Evolutionary conservation across 2,329 filamentous ascomycete species (phyloP).

Genomic region (Blastomyces gilchristii): DNA sequence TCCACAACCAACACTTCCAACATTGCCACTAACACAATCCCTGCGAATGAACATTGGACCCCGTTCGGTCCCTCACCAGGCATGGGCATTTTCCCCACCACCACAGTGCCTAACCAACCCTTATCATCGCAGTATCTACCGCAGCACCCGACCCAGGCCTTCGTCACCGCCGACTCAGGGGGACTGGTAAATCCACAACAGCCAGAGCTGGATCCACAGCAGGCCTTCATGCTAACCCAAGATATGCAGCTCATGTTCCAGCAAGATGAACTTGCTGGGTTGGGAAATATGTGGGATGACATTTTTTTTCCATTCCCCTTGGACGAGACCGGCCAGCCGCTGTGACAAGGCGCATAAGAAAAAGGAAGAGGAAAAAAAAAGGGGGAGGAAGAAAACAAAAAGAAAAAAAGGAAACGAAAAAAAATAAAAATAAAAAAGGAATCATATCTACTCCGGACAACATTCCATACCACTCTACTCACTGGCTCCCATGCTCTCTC

Average conservation of each 20-base stretch:
- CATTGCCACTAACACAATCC: background rate
- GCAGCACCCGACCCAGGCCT: background rate
- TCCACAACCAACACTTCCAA: background rate
- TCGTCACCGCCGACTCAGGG: background rate
- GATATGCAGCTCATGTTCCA: conserved; percentile 1
- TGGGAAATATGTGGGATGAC: conserved; percentile 15
- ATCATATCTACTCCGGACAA: background rate
- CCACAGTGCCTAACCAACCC: background rate
- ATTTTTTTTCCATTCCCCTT: conserved; percentile 11
- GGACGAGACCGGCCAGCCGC: background rate
- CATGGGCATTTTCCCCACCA: background rate
- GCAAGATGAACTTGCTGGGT: background rate
- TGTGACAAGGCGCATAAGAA: background rate
- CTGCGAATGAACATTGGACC: background rate
- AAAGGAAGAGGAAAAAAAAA: background rate
- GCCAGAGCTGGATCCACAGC: background rate
- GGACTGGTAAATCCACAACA: background rate
- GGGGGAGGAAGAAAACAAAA: background rate
- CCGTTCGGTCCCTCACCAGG: background rate
- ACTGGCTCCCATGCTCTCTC: background rate
- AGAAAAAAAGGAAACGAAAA: background rate
- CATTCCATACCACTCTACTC: conserved; percentile 1
- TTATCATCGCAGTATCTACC: background rate
- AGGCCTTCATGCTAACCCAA: background rate
- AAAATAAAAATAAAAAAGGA: background rate